Percentiles rank a stretch among this genome's conserved stretches.
These are phyloP conservation scores for Lentinula boryana DNA, from an alignment of 768 basidiomycete species.

Conservation along the genomic window DNA sequence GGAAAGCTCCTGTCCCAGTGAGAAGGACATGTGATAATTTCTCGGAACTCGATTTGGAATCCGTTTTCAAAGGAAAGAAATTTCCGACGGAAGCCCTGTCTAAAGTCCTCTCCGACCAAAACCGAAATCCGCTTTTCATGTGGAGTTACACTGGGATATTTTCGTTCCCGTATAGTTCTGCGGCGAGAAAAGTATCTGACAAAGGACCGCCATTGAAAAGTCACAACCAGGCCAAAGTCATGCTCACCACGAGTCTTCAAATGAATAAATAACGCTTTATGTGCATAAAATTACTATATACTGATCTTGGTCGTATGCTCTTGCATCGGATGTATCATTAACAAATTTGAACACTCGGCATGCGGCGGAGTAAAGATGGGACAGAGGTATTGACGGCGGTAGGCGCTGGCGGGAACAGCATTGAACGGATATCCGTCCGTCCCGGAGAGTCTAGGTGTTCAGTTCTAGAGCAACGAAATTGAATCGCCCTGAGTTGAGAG, in stretches of 20 bases:
- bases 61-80: neutral
- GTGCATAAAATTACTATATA: constrained; percentile 1
- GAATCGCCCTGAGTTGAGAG: neutral
- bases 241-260: neutral
- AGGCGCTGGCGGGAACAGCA: neutral
- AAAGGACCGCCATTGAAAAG: neutral
- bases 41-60: constrained; percentile 5
- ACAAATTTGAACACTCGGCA: neutral
- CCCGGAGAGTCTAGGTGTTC: neutral
- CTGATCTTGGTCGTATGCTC: neutral
- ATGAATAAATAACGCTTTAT: constrained; percentile 8
- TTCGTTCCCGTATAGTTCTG: neutral
- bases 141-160: constrained; percentile 1
- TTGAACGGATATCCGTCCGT: constrained; percentile 1
- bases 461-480: neutral
- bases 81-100: constrained; percentile 2
- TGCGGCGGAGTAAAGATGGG: neutral
- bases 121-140: neutral
- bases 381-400: neutral
- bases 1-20: constrained; percentile 19
- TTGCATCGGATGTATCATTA: too few relatives aligned
- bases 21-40: constrained; percentile 39
- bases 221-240: neutral
- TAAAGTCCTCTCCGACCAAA: neutral
- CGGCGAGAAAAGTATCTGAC: neutral